These are phyloP conservation scores for Sutorius eximius DNA, from an alignment of 1,284 basidiomycete species.

Conservation along the genomic window DNA sequence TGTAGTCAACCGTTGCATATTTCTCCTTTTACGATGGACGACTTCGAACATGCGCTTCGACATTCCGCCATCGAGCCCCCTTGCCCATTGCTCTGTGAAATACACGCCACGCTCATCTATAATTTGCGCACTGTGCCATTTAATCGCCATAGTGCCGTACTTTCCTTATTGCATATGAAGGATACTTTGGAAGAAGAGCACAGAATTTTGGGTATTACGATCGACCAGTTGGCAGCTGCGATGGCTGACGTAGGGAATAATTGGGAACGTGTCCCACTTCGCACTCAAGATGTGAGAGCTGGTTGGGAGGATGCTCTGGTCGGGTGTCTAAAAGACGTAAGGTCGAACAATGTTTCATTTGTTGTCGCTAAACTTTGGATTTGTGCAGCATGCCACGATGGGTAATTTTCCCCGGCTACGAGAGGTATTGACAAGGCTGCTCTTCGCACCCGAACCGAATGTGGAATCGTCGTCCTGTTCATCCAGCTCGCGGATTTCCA, in stretches of 20 bases:
- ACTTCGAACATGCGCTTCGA: constrained; percentile 85
- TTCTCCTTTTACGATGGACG: constrained; percentile 92
- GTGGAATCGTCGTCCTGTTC: constrained; percentile 44
- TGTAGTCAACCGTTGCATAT: constrained; percentile 81
- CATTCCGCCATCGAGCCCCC: constrained; percentile 72
- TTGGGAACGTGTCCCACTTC: constrained; percentile 75
- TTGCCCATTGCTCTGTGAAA: constrained; percentile 80
- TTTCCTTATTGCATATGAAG: constrained; percentile 58
- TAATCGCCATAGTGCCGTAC: constrained; percentile 65
- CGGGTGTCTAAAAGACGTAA: constrained; percentile 86
- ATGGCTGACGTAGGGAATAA: constrained; percentile 76
- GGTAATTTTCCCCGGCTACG: constrained; percentile 74
- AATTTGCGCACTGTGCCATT: constrained; percentile 79
- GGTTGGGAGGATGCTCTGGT: constrained; percentile 87
- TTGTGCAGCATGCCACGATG: constrained; percentile 69
- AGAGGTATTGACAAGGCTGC: constrained; percentile 71
- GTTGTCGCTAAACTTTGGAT: constrained; percentile 18
- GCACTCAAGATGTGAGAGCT: constrained; percentile 61
- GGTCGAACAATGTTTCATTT: constrained; percentile 34
- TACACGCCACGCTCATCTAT: constrained; percentile 89
- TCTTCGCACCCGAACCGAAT: constrained; percentile 60
- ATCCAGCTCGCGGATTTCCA: constrained; percentile 46
- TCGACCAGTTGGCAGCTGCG: constrained; percentile 58
- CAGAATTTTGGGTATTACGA: constrained; percentile 51
- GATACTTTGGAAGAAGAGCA: constrained; percentile 41